Conservation (phyloP, 257 asterid genomes). For the Mitragyna speciosa region DNA sequence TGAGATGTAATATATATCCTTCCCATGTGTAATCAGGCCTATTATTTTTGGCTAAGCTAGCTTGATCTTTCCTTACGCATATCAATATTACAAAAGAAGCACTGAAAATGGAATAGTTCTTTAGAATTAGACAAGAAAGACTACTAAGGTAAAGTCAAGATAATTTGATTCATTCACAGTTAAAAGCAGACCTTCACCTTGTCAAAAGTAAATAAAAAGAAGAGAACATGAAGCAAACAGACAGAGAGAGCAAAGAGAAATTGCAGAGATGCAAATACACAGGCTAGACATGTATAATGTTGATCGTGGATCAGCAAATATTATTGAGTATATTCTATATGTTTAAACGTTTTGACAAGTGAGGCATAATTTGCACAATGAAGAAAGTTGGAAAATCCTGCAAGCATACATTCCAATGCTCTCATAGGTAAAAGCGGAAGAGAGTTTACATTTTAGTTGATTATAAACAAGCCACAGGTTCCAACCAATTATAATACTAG, state of each 20-base stretch:
- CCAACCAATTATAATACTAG: not conserved
- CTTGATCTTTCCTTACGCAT: not conserved
- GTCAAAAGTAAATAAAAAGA: not conserved
- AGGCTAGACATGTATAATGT: not conserved
- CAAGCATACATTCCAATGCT: not conserved
- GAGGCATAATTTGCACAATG: not conserved
- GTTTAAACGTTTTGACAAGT: not conserved
- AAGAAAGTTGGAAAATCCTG: not conserved
- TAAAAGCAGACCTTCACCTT: not conserved
- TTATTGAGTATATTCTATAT: not conserved
- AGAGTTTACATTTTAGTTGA: not conserved
- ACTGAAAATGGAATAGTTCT: no score
- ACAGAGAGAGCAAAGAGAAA: not conserved
- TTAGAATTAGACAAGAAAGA: not conserved
- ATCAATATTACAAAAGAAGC: not conserved
- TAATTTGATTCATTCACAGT: not conserved
- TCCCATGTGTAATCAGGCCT: not conserved
- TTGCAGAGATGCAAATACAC: not conserved
- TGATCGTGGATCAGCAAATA: not conserved
- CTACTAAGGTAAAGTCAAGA: not conserved
- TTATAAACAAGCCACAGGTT: not conserved
- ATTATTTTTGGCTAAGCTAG: not conserved
- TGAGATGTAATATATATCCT: not conserved
- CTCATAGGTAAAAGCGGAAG: not conserved
- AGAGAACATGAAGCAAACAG: not conserved